Evolutionary conservation across 2,329 filamentous ascomycete genomes (phyloP), one percentile per base, ranked within the genome.

Genomic region (Epichloe sp.): DNA sequence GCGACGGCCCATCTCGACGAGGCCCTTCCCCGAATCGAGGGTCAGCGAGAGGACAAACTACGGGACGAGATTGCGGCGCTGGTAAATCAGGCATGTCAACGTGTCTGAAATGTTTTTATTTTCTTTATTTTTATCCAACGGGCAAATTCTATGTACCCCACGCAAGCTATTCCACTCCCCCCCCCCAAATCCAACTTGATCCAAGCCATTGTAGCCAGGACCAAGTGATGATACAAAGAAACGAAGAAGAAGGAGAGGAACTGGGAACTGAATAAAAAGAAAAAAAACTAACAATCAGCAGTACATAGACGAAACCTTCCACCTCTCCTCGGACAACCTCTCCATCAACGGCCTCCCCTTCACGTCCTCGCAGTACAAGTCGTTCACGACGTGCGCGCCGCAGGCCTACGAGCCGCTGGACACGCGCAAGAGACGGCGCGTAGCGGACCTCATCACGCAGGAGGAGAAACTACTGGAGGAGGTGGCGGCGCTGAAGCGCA

Each of bases 1-100:
- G 85, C 86, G 11, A 74, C 77, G 44, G 76, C 79, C 59, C 84
- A 81, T 63, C 76, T 91, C 53, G 74, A 82, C 64, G 75, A 78
- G 58, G 80, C 79, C 48, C 80, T 90, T 51, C 86, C 86, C 23
- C 79, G 79, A 0, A 76, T 82, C 35, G 78, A 79, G 42, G 63
- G 62, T 48, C 64, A 59, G 23, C 68, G 68, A 19, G 75, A 77
- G 53, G 80, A 83, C 62, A 75, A 77, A 55, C 65, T 83, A 59
- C 71, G 80, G 50, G 70, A 71, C 54, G 70, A 74, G 47, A 82
- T 85, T 21, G 80, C 83, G 58, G 65, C 71, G 55, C 70, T 82
- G 2, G 77, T 84, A 12, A 71, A 79, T 51, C 74, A 80, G 61
- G 80, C 83, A 62, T 15, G 19, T 5, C 15, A 17, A 35, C 23